These are phyloP conservation scores for Termitomyces eurrhizus DNA, from an alignment of 768 basidiomycete genomes.

Conservation along the genomic window DNA sequence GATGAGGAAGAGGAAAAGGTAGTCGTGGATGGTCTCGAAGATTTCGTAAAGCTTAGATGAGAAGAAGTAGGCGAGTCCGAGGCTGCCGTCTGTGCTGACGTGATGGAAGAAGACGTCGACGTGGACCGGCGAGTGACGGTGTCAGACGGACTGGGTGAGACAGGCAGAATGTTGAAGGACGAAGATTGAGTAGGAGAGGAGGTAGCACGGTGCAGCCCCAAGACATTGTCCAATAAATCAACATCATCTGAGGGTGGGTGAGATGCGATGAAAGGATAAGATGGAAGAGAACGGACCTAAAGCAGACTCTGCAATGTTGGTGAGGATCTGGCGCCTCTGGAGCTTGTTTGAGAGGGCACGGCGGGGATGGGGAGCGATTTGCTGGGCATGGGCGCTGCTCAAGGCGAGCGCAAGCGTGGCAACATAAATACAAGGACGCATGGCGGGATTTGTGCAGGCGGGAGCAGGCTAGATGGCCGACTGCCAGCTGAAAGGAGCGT, in stretches of 20 bases:
- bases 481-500: constrained; percentile 16
- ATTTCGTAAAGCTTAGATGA: not conserved
- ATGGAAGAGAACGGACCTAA: not conserved
- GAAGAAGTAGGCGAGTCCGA: constrained; percentile 1
- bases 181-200: not conserved
- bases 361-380: constrained; percentile 27
- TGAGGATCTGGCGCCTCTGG: constrained; percentile 12
- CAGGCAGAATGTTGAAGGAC: not conserved
- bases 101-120: constrained; percentile 4
- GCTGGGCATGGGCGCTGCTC: constrained; percentile 36
- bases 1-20: not conserved
- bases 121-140: not conserved
- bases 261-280: not conserved
- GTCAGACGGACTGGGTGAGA: not conserved
- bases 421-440: constrained; percentile 28
- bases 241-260: not conserved
- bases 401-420: constrained; percentile 23
- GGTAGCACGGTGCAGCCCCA: not conserved
- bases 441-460: constrained; percentile 15
- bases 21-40: not conserved
- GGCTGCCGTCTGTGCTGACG: constrained; percentile 8
- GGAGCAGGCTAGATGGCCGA: constrained; percentile 10
- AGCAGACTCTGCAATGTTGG: not conserved
- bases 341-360: constrained; percentile 25
- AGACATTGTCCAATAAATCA: not conserved